Conservation (phyloP, 257 asterid species). For the Echites panduratus region DNA sequence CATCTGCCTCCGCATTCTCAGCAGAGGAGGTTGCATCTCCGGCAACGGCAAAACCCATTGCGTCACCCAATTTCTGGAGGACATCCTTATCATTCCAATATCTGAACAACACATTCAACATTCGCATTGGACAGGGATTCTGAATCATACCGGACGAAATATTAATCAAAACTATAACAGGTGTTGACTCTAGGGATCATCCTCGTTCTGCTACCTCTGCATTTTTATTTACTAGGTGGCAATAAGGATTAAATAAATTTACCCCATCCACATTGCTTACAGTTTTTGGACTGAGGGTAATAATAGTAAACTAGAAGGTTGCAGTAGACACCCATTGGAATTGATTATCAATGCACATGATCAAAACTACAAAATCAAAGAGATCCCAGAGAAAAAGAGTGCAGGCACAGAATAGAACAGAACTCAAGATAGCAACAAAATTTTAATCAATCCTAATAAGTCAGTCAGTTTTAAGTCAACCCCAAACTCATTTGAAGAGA, state of each 20-base stretch:
- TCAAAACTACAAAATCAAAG: not conserved
- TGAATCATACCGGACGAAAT: not conserved
- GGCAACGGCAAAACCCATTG: conserved; percentile 80
- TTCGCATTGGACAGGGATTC: conserved; percentile 12
- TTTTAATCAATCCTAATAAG: no score
- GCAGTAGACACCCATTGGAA: not conserved
- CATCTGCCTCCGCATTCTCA: conserved; percentile 56
- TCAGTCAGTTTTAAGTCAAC: not conserved
- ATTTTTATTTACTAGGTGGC: not conserved
- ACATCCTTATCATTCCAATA: conserved; percentile 90
- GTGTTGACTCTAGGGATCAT: not conserved
- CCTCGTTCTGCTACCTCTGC: not conserved
- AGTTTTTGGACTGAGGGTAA: not conserved
- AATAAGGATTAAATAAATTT: not conserved
- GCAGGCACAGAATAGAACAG: no score
- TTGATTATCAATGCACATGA: not conserved
- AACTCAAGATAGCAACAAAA: no score
- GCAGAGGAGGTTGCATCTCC: conserved; percentile 69
- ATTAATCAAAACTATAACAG: not conserved
- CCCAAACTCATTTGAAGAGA: not conserved
- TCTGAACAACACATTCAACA: conserved; percentile 29
- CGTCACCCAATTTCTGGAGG: conserved; percentile 83
- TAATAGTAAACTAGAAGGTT: not conserved
- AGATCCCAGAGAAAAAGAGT: not conserved
- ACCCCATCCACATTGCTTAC: not conserved